A percentile compares a stretch with the other conserved stretches of the same genome.
phyloP scores from a whole-genome alignment of 2,329 filamentous ascomycete genomes.

The Fusarium phyllophilum region DNA sequence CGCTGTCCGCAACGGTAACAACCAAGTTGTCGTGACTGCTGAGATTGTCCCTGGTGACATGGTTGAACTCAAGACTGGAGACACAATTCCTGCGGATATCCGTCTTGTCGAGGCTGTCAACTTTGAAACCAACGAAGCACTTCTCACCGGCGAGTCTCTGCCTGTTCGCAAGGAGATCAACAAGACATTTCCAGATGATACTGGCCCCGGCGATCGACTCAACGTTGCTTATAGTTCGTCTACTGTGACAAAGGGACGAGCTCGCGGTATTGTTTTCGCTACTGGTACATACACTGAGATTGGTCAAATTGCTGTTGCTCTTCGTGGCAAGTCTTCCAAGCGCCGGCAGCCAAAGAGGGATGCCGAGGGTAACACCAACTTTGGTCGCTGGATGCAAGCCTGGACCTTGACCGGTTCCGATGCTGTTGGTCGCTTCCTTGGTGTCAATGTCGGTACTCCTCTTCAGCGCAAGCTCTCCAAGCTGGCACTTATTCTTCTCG shows the following conservation, averaged over 20 bases:
- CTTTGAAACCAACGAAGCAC: slow-evolving; percentile 73
- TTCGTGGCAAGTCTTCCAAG: slow-evolving; percentile 52
- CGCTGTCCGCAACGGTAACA: slow-evolving; percentile 55
- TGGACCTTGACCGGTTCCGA: slow-evolving; percentile 58
- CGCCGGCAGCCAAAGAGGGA: slow-evolving; percentile 54
- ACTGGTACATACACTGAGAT: slow-evolving; percentile 72
- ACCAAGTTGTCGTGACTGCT: slow-evolving; percentile 51
- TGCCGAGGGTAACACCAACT: slow-evolving; percentile 53
- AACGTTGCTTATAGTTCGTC: slow-evolving; percentile 73
- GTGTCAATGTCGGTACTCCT: slow-evolving; percentile 75
- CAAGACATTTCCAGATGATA: slow-evolving; percentile 54
- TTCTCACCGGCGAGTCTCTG: slow-evolving; percentile 72
- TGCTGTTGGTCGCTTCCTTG: slow-evolving; percentile 70
- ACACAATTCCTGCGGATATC: slow-evolving; percentile 70
- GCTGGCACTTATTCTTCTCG: slow-evolving; percentile 73
- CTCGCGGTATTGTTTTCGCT: slow-evolving; percentile 68
- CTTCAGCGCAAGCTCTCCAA: slow-evolving; percentile 75
- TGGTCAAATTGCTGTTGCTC: slow-evolving; percentile 65
- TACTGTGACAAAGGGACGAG: slow-evolving; percentile 70
- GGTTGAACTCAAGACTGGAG: slow-evolving; percentile 63
- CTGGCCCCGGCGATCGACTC: slow-evolving; percentile 65
- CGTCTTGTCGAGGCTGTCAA: slow-evolving; percentile 69
- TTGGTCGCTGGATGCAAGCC: slow-evolving; percentile 49
- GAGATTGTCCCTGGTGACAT: slow-evolving; percentile 68
- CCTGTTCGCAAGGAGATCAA: slow-evolving; percentile 65